Percentiles rank a stretch among this genome's conserved stretches.
Evolutionary conservation across 1,284 basidiomycete species (phyloP).

Genomic region (Entoloma clypeatum): DNA sequence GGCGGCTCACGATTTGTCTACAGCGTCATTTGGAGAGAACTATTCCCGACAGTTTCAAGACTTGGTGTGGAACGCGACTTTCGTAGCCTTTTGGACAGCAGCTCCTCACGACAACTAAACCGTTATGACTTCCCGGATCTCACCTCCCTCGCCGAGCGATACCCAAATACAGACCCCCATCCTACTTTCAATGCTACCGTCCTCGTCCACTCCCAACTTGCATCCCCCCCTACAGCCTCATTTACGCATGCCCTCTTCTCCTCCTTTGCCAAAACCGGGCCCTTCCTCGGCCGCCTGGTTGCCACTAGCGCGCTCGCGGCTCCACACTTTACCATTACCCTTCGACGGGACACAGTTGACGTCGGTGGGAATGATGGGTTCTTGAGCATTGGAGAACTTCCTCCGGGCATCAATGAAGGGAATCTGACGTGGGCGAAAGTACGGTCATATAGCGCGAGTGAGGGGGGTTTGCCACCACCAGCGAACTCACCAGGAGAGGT

Average conservation of each 20-base stretch:
- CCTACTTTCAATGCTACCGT: background rate
- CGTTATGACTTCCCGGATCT: conserved; percentile 10
- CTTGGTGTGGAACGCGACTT: conserved; percentile 1
- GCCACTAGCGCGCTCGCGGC: conserved; percentile 27
- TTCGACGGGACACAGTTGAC: conserved; percentile 47
- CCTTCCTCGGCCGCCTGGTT: conserved; percentile 37
- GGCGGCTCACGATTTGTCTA: no score
- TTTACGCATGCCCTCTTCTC: conserved; percentile 12
- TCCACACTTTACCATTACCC: conserved; percentile 39
- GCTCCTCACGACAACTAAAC: no score
- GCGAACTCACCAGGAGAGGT: conserved; percentile 44
- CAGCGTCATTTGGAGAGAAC: conserved; percentile 23
- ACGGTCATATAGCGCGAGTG: conserved; percentile 37
- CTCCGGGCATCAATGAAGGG: conserved; percentile 36
- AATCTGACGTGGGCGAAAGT: conserved; percentile 50
- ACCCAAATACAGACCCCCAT: no score
- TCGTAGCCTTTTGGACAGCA: no score
- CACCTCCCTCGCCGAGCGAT: conserved; percentile 3
- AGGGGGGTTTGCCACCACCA: conserved; percentile 43
- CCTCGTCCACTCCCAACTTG: background rate
- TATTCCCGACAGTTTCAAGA: conserved; percentile 13
- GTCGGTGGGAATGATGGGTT: conserved; percentile 44
- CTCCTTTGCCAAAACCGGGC: conserved; percentile 19
- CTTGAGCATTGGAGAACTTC: conserved; percentile 49
- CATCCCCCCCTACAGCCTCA: background rate